phyloP scores from a whole-genome alignment of 177 flowering plant species.

The Vitis hybrid region DNA sequence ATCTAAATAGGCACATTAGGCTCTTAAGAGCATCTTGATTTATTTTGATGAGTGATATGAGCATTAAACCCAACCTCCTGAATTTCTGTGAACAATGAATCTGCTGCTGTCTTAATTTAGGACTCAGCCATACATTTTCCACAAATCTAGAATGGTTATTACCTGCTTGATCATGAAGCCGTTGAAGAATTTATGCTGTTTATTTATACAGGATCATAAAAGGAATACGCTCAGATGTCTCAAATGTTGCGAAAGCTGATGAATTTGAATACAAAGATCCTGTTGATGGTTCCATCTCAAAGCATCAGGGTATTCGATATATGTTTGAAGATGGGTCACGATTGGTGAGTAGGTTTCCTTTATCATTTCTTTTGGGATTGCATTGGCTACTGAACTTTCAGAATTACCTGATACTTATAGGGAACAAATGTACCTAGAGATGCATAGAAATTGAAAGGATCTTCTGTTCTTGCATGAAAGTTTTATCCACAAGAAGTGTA shows the following conservation, averaged over 20 bases:
- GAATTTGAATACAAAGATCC: constrained; percentile 99
- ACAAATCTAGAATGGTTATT: background rate
- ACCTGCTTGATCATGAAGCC: background rate
- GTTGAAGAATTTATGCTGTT: background rate
- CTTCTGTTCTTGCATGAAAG: background rate
- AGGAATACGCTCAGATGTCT: constrained; percentile 68
- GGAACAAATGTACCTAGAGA: background rate
- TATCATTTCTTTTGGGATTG: background rate
- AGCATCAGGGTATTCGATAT: constrained; percentile 96
- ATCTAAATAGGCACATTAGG: too few species aligned
- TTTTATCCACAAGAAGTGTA: too few species aligned
- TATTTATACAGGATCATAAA: constrained; percentile 61
- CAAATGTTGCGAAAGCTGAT: constrained; percentile 71
- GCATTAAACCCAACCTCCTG: too few species aligned
- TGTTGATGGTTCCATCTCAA: constrained; percentile 95
- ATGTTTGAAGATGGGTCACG: constrained; percentile 96
- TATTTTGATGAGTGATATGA: background rate
- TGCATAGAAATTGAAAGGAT: background rate
- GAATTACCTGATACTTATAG: background rate
- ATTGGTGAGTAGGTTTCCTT: constrained; percentile 53
- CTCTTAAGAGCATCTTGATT: background rate
- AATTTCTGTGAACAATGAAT: too few species aligned
- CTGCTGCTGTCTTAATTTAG: too few species aligned
- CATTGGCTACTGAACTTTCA: background rate
- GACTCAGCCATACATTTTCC: background rate